Evolutionary conservation across 345 rosid species (phyloP).

Genomic region (Theobroma cacao): DNA sequence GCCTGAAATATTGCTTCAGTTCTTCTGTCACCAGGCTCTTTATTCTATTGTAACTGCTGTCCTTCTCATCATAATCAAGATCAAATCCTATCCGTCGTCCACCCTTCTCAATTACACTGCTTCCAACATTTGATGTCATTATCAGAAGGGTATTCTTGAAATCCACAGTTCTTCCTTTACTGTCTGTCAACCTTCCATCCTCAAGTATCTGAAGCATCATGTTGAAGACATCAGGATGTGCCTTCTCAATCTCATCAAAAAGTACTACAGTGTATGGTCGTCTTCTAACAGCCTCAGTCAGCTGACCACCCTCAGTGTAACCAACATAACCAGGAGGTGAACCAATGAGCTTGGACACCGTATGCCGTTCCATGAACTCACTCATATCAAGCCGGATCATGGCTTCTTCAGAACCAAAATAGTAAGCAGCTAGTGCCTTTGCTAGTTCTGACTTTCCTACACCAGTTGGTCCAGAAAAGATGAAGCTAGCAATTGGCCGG

Average conservation of each 20-base stretch:
- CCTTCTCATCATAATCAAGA: constrained; percentile 87
- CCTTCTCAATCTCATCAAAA: constrained; percentile 97
- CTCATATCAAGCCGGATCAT: constrained; percentile 99
- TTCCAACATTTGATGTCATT: constrained; percentile 97
- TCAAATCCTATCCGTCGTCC: constrained; percentile 89
- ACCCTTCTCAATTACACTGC: constrained; percentile 94
- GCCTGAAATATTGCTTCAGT: constrained; percentile 87
- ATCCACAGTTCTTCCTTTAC: constrained; percentile 97
- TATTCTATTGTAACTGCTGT: constrained; percentile 85
- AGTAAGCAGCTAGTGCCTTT: constrained; percentile 89
- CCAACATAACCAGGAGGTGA: constrained; percentile 99
- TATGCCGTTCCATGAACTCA: constrained; percentile 98
- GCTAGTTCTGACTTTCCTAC: constrained; percentile 99
- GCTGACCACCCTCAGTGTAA: constrained; percentile 95
- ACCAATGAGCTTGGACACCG: constrained; percentile 95
- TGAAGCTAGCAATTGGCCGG: constrained; percentile 95
- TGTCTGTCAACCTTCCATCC: constrained; percentile 95
- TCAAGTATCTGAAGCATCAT: constrained; percentile 99
- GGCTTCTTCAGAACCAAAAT: constrained; percentile 96
- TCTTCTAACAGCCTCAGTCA: constrained; percentile 95
- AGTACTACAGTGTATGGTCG: constrained; percentile 91
- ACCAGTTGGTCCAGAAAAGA: constrained; percentile 99
- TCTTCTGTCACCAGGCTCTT: constrained; percentile 95
- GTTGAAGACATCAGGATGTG: constrained; percentile 98
- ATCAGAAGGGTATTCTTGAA: constrained; percentile 96